These are phyloP conservation scores for Kalmanozyma brasiliensis DNA, from an alignment of 1,284 basidiomycete genomes.

Conservation along the genomic window DNA sequence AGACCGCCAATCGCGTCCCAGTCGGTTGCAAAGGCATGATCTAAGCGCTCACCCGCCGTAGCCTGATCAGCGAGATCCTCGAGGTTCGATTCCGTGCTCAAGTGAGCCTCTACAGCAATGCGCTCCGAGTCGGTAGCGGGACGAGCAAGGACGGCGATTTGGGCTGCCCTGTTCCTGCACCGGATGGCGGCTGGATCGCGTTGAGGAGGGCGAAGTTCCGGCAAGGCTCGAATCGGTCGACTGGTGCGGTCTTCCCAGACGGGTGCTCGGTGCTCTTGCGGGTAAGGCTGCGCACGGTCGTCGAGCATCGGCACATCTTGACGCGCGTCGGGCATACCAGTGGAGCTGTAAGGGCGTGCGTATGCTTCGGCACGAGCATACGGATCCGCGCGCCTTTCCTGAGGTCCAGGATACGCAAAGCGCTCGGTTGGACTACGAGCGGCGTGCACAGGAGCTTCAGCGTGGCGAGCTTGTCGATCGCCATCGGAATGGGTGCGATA, in stretches of 20 bases:
- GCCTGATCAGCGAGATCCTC: slow-evolving; percentile 22
- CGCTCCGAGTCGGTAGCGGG: slow-evolving; percentile 31
- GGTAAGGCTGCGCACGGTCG: slow-evolving; percentile 6
- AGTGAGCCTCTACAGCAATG: slow-evolving; percentile 12
- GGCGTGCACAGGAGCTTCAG: slow-evolving; percentile 2
- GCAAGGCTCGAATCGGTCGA: slow-evolving; percentile 14
- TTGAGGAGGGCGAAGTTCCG: slow-evolving; percentile 15
- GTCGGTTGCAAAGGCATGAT: slow-evolving; percentile 33
- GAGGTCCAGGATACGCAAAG: slow-evolving; percentile 8
- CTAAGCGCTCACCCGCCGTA: slow-evolving; percentile 30
- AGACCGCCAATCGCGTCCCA: slow-evolving; percentile 41
- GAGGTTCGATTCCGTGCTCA: slow-evolving; percentile 18
- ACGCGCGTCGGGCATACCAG: slow-evolving; percentile 9
- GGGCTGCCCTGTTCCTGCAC: slow-evolving; percentile 27
- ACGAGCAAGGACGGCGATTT: slow-evolving; percentile 29
- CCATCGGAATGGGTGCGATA: slow-evolving; percentile 38
- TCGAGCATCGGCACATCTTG: slow-evolving; percentile 13
- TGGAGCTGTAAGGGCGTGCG: slow-evolving; percentile 17
- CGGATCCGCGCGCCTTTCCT: not conserved
- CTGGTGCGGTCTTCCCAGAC: slow-evolving; percentile 4
- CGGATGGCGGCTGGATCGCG: slow-evolving; percentile 13
- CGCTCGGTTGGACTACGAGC: slow-evolving; percentile 27
- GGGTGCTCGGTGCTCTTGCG: slow-evolving; percentile 22
- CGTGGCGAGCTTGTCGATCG: slow-evolving; percentile 16
- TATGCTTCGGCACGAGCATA: slow-evolving; percentile 8